Percentiles rank a stretch among this genome's conserved stretches.
phyloP scores from a whole-genome alignment of 225 moss, liverwort and hornwort species.

The Asterella californica region DNA sequence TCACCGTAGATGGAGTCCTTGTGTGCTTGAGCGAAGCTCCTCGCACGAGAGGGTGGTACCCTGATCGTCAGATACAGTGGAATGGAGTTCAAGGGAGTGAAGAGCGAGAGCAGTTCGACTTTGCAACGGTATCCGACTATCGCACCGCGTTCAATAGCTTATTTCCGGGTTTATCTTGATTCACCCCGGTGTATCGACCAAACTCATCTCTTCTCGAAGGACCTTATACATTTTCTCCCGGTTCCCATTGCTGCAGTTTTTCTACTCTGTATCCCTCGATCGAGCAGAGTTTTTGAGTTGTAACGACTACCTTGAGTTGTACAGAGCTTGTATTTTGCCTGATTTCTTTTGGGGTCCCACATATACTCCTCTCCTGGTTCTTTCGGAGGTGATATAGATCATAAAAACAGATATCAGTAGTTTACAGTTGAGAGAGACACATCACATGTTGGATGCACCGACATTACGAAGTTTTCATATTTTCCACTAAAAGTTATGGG shows the following conservation, averaged over 20 bases:
- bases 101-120: slow-evolving; percentile 12
- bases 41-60: background rate
- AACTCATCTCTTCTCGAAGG: slow-evolving; percentile 15
- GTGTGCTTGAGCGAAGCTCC: too few species aligned
- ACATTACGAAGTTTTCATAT: background rate
- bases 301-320: background rate
- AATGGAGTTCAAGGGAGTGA: slow-evolving; percentile 7
- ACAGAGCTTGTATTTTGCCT: background rate
- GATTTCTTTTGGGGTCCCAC: slow-evolving; percentile 1
- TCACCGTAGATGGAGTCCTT: background rate
- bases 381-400: background rate
- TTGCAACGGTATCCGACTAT: too few species aligned
- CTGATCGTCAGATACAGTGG: slow-evolving; percentile 10
- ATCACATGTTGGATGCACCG: background rate
- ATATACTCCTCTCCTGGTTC: background rate
- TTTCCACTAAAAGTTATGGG: background rate
- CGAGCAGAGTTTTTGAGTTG: slow-evolving; percentile 8
- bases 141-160: background rate
- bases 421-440: background rate
- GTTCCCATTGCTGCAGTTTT: background rate
- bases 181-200: slow-evolving; percentile 17
- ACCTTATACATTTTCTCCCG: slow-evolving; percentile 1
- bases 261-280: background rate
- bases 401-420: background rate
- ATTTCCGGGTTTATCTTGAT: slow-evolving; percentile 8